Base-by-base conservation (phyloP, 2,329 filamentous ascomycete species). In the Clonostachys rosea region DNA sequence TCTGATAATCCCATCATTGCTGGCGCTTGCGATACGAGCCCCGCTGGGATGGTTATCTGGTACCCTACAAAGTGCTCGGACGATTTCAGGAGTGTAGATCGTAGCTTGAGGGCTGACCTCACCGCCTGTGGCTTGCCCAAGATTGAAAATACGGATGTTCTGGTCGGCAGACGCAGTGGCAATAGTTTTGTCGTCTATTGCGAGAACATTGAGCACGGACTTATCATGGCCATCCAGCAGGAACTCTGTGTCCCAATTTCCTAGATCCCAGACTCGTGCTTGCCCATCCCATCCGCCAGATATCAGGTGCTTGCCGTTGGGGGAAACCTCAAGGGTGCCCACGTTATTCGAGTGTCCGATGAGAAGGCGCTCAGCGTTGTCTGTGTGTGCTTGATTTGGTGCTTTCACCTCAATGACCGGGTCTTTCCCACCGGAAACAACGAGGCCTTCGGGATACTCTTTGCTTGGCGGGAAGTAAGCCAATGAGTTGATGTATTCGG, bases 251-350 rank as follows among this genome's bases (percentile, higher is more conserved):
- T 95, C 90, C 89, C 92, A 96, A 54, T 86, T 91, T 39, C 81
- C 81, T n/a, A 94, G 73, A 52, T 77, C 79, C 94, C 94, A 99
- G 45, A 97, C 71, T 47, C 90, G 85, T 30, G 90, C 91, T 53
- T 91, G 87, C 33, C 82, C 82, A 66, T 99, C 94, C 94, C 94
- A 99, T 58, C 91, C 89, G 34, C 92, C 94, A 54, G 92, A 97
- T 42, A 96, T 84, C 39, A 97, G 76, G 63, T 83, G 89, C 42
- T 72, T 79, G 3, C 85, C 86, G 49, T 84, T 79, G 1, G 86
- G 79, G 44, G 85, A 86, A 14, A 89, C 84, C 58, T 95, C 89
- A 41, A 99, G 70, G 9, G 91, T 79, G 64, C 92, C 96, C 42
- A 99, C 84, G 58, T 97, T 97, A 63, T 87, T 81, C 17, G 81